phyloP scores from a whole-genome alignment of 805 yeast genomes.

The Starmerella floris region DNA sequence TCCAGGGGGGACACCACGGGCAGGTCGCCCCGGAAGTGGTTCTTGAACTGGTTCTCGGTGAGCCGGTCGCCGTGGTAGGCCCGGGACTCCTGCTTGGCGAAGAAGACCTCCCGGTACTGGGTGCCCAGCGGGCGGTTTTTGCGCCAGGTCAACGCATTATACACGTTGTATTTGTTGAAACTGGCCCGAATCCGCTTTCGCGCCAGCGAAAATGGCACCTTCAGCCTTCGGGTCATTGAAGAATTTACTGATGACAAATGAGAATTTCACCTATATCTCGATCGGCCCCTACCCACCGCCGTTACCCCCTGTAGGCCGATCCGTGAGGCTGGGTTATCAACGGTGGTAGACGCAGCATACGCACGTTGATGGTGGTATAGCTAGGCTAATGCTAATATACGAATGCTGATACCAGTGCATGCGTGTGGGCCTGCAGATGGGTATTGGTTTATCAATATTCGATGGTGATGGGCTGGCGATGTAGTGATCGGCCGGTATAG shows the following conservation, averaged over 20 bases:
- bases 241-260: constrained; percentile 8
- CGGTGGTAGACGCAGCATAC: too few species aligned
- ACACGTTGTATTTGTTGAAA: constrained; percentile 81
- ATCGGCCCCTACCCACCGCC: too few species aligned
- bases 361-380: too few species aligned
- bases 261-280: neutral
- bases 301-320: too few species aligned
- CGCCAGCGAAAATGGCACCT: constrained; percentile 27
- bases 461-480: too few species aligned
- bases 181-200: constrained; percentile 55
- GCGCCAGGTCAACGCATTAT: constrained; percentile 68
- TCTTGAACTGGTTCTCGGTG: constrained; percentile 71
- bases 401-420: too few species aligned
- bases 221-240: constrained; percentile 24
- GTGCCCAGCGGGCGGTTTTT: constrained; percentile 34
- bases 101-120: constrained; percentile 85
- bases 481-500: too few species aligned
- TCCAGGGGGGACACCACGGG: constrained; percentile 83
- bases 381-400: too few species aligned
- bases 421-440: too few species aligned
- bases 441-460: too few species aligned
- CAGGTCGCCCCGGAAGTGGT: constrained; percentile 51
- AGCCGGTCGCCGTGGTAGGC: constrained; percentile 91
- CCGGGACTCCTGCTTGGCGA: constrained; percentile 80
- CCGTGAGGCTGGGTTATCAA: too few species aligned